Evolutionary conservation across 106 monocot genomes (phyloP), one percentile per base, ranked within the genome.

Genomic region (Dendrobium chrysotoxum): DNA sequence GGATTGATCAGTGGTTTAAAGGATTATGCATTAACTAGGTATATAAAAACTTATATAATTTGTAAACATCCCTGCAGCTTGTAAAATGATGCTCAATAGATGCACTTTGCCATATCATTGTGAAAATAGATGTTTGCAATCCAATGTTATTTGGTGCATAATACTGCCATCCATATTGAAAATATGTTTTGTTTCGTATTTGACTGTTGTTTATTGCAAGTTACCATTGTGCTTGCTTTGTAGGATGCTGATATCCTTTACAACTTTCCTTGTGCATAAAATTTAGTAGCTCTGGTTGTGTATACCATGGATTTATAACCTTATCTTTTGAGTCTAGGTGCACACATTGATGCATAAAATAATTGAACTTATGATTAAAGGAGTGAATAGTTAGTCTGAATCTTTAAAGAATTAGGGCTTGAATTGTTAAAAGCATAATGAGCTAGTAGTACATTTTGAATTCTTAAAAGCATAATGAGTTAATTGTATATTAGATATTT

Each of bases 1-100:
- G 76, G 77, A 73, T 65, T 99, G 72, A 86, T 95, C 66, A 95
- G 53, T 91, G 99, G 99, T 64, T 99, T 99, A 66, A 95, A 79
- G 81, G 99, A 99, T 50, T 99, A 95, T 88, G 91, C 99, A 57
- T 84, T 99, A 81, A 95, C 95, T 76, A 99, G 97, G 97, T 94
- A 85, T 41, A 6, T 61, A 6, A 12, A 61, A 61, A 30, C 3
- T 35, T 5, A 31, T 31, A 70, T 70, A 70, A 15, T 13, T 70
- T 35, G 28, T 70, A 26, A 16, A 30, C 30, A 35, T 68, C 35
- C 25, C 3, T 70, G 23, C 15, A 30, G 1, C 70, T 70, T 70
- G 3, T 17, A 76, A 47, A 47, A 76, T 76, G 12, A 46, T 47
- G 15, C 44, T 76, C 40, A 44, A 28, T 26, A 46, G 47, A 0